Evolutionary conservation across 495 filamentous ascomycete species (phyloP).

Genomic region (Penicillium atrosanguineum): DNA sequence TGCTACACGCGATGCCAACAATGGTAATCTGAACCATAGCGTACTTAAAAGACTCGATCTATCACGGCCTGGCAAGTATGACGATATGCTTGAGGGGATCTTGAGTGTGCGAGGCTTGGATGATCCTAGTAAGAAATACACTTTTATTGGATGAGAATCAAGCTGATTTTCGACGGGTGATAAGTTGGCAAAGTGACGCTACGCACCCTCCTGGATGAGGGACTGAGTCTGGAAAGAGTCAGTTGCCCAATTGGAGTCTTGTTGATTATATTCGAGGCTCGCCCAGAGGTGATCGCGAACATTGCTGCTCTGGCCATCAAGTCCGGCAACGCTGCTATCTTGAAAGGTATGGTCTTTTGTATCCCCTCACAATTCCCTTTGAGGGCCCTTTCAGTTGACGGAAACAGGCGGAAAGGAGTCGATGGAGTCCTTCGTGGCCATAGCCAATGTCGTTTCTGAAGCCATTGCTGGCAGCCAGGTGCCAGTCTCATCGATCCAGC

Average conservation of each 20-base stretch:
- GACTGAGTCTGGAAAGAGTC: conserved; percentile 76
- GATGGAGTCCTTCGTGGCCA: conserved; percentile 85
- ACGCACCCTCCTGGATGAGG: conserved; percentile 85
- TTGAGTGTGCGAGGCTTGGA: conserved; percentile 80
- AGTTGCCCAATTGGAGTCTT: conserved; percentile 94
- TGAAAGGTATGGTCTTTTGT: conserved; percentile 62
- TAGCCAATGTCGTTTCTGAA: conserved; percentile 77
- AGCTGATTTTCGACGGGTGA: conserved; percentile 5
- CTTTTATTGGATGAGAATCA: background rate
- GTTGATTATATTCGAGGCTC: conserved; percentile 95
- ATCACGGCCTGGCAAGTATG: conserved; percentile 82
- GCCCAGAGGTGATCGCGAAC: conserved; percentile 98
- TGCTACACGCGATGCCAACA: conserved; percentile 67
- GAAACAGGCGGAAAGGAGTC: conserved; percentile 84
- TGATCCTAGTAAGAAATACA: conserved; percentile 70
- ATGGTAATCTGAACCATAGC: conserved; percentile 75
- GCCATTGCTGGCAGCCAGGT: conserved; percentile 76
- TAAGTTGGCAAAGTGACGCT: conserved; percentile 82
- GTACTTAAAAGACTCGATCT: conserved; percentile 90
- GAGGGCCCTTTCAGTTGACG: background rate
- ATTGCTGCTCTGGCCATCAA: conserved; percentile 97
- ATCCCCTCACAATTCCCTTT: background rate
- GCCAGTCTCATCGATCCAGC: conserved; percentile 82
- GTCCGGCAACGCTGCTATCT: conserved; percentile 93
- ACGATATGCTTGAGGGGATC: conserved; percentile 97